Evolutionary conservation across 257 asterid genomes (phyloP).

Genomic region (Avicennia marina): DNA sequence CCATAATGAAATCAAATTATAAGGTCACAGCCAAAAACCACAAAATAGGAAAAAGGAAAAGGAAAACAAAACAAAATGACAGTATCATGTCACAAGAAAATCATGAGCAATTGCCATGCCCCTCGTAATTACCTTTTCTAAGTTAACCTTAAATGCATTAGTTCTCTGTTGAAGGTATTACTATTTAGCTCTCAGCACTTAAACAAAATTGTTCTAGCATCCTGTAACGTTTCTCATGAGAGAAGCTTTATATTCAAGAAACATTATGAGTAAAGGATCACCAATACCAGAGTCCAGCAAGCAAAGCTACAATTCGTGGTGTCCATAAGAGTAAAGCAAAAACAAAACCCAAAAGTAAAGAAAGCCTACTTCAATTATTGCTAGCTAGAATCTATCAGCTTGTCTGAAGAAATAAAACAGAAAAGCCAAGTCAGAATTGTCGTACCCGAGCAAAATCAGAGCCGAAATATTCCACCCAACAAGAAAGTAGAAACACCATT

Average conservation of each 20-base stretch:
- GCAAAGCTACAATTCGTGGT: constrained; percentile 13
- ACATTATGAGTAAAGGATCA: constrained; percentile 37
- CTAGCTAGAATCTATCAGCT: not conserved
- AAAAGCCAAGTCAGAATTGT: constrained; percentile 7
- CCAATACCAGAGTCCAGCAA: constrained; percentile 19
- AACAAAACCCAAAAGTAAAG: not conserved
- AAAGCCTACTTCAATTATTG: too few relatives aligned
- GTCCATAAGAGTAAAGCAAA: not conserved
- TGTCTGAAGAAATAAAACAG: not conserved
- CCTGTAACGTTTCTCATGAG: not conserved
- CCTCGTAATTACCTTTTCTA: not conserved
- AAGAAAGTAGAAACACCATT: not conserved
- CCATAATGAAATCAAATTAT: not conserved
- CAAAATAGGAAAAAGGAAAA: too few relatives aligned
- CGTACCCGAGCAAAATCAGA: constrained; percentile 21
- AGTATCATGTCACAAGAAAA: constrained; percentile 44
- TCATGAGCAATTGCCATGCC: constrained; percentile 26
- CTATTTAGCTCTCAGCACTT: not conserved
- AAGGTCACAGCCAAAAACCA: not conserved
- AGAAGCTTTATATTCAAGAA: constrained; percentile 30
- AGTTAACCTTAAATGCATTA: not conserved
- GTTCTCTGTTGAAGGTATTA: not conserved
- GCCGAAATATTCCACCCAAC: constrained; percentile 22
- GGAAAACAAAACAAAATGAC: not conserved
- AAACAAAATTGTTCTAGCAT: not conserved